Percentiles rank a stretch among this genome's conserved stretches.
These are phyloP conservation scores for Neocatenulostroma microsporum DNA, from an alignment of 2,329 filamentous ascomycete species.

Conservation along the genomic window DNA sequence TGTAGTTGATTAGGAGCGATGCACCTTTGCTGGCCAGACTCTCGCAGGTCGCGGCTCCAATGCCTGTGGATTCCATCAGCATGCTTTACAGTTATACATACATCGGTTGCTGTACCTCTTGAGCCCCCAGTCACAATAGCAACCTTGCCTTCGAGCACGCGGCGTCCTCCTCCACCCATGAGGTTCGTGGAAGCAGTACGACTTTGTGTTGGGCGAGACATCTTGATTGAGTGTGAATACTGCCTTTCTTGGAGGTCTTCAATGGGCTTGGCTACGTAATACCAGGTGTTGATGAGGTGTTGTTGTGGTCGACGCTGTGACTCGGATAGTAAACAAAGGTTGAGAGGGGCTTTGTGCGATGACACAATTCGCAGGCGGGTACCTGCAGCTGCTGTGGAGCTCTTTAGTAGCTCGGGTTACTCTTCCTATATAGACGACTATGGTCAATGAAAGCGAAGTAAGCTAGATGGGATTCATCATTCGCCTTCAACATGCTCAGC, in stretches of 20 bases:
- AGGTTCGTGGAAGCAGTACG: slow-evolving; percentile 36
- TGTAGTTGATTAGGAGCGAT: slow-evolving; percentile 64
- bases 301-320: no score
- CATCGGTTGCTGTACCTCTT: slow-evolving; percentile 48
- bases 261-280: no score
- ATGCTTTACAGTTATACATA: not conserved
- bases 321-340: no score
- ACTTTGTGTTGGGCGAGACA: slow-evolving; percentile 32
- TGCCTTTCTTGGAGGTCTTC: not conserved
- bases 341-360: no score
- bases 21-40: slow-evolving; percentile 67
- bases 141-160: slow-evolving; percentile 59
- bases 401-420: no score
- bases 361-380: no score
- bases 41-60: slow-evolving; percentile 59
- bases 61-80: slow-evolving; percentile 43
- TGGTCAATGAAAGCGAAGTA: no score
- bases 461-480: no score
- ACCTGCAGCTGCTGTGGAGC: no score
- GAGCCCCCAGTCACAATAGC: slow-evolving; percentile 74
- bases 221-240: slow-evolving; percentile 15
- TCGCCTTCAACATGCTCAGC: no score
- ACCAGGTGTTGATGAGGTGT: no score
- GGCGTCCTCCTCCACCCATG: slow-evolving; percentile 21
- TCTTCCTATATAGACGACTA: no score